A percentile compares a stretch with the other conserved stretches of the same genome.
Evolutionary conservation across 2,329 filamentous ascomycete species (phyloP).

Genomic region (Byssochlamys sp.): DNA sequence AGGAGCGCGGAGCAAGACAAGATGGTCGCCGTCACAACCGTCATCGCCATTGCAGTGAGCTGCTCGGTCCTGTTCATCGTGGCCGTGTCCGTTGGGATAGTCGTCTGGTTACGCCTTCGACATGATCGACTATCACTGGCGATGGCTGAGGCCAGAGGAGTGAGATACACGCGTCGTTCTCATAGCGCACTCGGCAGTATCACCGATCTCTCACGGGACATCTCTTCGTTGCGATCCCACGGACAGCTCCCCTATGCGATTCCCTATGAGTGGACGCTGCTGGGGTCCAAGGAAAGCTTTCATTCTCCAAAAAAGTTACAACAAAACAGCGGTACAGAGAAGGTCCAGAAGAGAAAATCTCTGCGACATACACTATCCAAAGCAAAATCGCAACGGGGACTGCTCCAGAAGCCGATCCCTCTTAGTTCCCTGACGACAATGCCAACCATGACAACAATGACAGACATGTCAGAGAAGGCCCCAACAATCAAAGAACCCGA

Average conservation of each 20-base stretch:
- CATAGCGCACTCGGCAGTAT: conserved; percentile 19
- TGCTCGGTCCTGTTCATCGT: conserved; percentile 26
- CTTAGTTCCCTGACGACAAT: conserved; percentile 24
- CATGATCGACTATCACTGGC: conserved; percentile 22
- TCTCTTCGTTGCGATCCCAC: conserved; percentile 20
- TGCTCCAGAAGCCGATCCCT: conserved; percentile 17
- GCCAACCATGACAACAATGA: conserved; percentile 23
- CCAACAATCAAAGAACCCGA: conserved; percentile 9
- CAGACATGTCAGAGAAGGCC: conserved; percentile 9
- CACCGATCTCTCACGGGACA: conserved; percentile 22
- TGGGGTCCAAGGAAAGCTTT: conserved; percentile 24
- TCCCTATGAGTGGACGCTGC: conserved; percentile 26
- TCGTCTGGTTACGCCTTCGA: conserved; percentile 27
- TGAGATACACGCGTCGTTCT: conserved; percentile 10
- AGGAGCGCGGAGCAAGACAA: conserved; percentile 5
- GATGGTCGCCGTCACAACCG: conserved; percentile 24
- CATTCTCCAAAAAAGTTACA: conserved; percentile 9
- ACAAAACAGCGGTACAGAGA: conserved; percentile 14
- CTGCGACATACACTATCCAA: conserved; percentile 25
- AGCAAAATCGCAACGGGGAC: conserved; percentile 24
- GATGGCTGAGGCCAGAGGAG: conserved; percentile 15
- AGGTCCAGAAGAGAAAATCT: conserved; percentile 20
- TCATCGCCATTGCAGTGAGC: conserved; percentile 27
- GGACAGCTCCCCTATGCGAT: conserved; percentile 26
- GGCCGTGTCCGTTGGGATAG: conserved; percentile 20